These are phyloP conservation scores for Mycena epipterygia DNA, from an alignment of 768 basidiomycete species.

Conservation along the genomic window DNA sequence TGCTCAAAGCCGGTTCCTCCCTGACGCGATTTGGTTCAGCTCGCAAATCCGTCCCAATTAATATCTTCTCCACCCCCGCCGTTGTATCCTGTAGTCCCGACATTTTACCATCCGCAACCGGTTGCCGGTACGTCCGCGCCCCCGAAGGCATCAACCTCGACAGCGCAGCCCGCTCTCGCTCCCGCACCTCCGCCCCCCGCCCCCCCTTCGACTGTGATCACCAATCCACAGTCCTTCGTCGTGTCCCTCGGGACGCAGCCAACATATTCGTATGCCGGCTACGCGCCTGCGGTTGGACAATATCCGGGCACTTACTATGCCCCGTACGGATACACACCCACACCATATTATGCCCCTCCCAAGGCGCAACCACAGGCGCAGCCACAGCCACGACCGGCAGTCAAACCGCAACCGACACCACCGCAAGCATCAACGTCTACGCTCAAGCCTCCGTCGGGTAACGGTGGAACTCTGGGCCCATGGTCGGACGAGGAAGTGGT, in stretches of 20 bases:
- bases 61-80: conserved; percentile 77
- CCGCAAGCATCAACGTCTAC: conserved; percentile 43
- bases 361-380: conserved; percentile 1
- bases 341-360: conserved; percentile 38
- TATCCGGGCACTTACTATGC: conserved; percentile 32
- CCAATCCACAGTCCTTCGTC: conserved; percentile 80
- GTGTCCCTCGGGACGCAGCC: conserved; percentile 72
- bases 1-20: conserved; percentile 30
- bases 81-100: conserved; percentile 63
- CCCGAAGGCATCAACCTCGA: conserved; percentile 46
- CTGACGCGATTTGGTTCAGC: conserved; percentile 54
- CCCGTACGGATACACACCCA: conserved; percentile 30
- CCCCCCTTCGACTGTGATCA: conserved; percentile 66
- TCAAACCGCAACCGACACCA: conserved; percentile 35
- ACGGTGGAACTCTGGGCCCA: conserved; percentile 72
- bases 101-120: conserved; percentile 52
- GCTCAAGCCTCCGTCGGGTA: conserved; percentile 43
- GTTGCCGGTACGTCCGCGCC: conserved; percentile 40
- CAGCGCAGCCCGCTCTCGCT: conserved; percentile 43
- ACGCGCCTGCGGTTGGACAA: conserved; percentile 18
- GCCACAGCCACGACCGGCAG: conserved; percentile 34
- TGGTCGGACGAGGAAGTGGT: conserved; percentile 88
- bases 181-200: conserved; percentile 47
- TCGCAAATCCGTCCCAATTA: conserved; percentile 80
- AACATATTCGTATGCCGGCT: conserved; percentile 69